A percentile compares a stretch with the other conserved stretches of the same genome.
phyloP scores from a whole-genome alignment of 2,329 filamentous ascomycete genomes.

The Cladorrhinum sp. region DNA sequence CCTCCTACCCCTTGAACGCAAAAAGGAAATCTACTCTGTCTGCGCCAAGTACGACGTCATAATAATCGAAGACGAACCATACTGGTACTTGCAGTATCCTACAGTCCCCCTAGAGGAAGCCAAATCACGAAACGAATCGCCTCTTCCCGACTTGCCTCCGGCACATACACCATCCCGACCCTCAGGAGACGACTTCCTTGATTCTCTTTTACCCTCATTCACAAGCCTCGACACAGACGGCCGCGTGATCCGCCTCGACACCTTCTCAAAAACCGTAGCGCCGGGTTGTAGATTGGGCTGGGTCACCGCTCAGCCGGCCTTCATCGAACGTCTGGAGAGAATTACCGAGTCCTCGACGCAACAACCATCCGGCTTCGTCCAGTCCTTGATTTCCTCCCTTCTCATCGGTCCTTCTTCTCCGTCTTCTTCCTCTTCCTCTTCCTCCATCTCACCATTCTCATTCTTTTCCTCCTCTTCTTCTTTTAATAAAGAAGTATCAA shows the following conservation, averaged over 20 bases:
- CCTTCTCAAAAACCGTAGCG: slow-evolving; percentile 89
- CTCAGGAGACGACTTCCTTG: slow-evolving; percentile 73
- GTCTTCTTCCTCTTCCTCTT: not conserved
- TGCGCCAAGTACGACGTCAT: slow-evolving; percentile 84
- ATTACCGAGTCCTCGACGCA: slow-evolving; percentile 77
- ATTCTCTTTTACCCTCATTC: slow-evolving; percentile 80
- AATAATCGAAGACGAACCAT: slow-evolving; percentile 92
- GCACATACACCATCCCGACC: slow-evolving; percentile 33
- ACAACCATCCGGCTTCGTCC: slow-evolving; percentile 86
- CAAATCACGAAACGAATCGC: slow-evolving; percentile 44
- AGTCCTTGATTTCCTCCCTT: slow-evolving; percentile 54
- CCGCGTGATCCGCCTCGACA: slow-evolving; percentile 84
- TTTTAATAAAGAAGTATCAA: slow-evolving; percentile 42
- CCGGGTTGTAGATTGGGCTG: slow-evolving; percentile 88
- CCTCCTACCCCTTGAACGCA: slow-evolving; percentile 63
- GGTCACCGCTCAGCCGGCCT: slow-evolving; percentile 78
- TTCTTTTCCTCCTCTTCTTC: slow-evolving; percentile 35
- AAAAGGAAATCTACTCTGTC: slow-evolving; percentile 74
- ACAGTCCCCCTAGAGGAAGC: slow-evolving; percentile 57
- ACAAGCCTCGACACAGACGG: slow-evolving; percentile 79
- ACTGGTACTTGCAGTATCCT: slow-evolving; percentile 91
- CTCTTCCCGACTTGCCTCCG: slow-evolving; percentile 33
- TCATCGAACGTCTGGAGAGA: slow-evolving; percentile 67
- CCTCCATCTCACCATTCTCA: slow-evolving; percentile 14
- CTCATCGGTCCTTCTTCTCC: not conserved